Conservation (phyloP, 306 rosid species). For the Cucurbita maxima region DNA sequence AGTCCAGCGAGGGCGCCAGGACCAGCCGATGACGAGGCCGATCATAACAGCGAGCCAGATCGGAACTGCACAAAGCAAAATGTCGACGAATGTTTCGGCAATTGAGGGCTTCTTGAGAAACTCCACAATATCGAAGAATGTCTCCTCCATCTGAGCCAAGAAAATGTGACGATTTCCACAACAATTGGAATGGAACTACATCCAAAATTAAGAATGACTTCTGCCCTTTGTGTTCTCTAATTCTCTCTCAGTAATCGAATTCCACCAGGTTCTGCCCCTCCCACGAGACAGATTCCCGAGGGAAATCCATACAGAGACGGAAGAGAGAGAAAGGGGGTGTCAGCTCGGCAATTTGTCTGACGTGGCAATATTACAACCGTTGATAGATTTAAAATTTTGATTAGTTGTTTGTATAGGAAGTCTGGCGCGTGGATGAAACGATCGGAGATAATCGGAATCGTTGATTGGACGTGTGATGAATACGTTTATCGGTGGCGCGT, state of each 20-base stretch:
- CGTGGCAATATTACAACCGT: background rate
- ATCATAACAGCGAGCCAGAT: constrained; percentile 98
- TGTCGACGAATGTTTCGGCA: constrained; percentile 86
- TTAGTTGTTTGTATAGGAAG: background rate
- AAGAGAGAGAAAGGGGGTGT: background rate
- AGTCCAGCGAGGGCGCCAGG: constrained; percentile 96
- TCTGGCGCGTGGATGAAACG: background rate
- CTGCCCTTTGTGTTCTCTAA: background rate
- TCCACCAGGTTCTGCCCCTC: background rate
- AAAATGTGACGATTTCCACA: background rate
- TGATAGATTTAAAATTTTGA: background rate
- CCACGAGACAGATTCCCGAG: background rate
- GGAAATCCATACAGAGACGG: background rate
- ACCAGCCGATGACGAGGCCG: constrained; percentile 82
- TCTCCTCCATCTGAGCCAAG: constrained; percentile 41
- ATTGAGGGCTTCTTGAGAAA: constrained; percentile 66
- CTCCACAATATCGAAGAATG: constrained; percentile 55
- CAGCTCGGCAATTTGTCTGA: background rate
- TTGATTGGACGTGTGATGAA: background rate
- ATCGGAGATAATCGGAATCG: background rate
- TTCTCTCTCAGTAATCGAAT: background rate
- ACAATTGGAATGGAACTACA: background rate
- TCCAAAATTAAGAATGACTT: background rate
- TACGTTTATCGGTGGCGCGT: background rate
- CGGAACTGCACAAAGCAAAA: constrained; percentile 85